phyloP scores from a whole-genome alignment of 352 stramenopile genomes.

The Globisporangium okanoganense region DNA sequence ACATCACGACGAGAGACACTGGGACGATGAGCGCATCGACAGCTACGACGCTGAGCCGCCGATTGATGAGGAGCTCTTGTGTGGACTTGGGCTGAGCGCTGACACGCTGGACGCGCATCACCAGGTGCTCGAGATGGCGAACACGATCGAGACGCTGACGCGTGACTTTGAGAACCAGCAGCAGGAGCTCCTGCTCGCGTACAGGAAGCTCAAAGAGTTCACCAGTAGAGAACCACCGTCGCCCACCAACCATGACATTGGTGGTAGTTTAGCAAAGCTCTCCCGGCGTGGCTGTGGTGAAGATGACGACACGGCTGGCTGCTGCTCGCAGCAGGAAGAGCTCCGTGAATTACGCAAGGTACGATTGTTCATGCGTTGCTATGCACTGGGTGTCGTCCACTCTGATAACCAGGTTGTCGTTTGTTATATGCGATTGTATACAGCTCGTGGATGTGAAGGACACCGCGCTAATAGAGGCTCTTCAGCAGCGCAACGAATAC shows the following conservation, averaged over 20 bases:
- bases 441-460: slow-evolving; percentile 56
- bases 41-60: not conserved
- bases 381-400: not conserved
- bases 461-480: slow-evolving; percentile 42
- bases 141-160: slow-evolving; percentile 56
- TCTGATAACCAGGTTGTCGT: not conserved
- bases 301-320: not conserved
- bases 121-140: slow-evolving; percentile 63
- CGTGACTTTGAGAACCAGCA: slow-evolving; percentile 57
- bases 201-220: slow-evolving; percentile 53
- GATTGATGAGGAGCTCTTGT: not conserved
- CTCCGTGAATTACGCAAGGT: slow-evolving; percentile 35
- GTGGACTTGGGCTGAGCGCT: slow-evolving; percentile 10
- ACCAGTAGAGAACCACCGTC: not conserved
- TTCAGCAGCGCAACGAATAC: slow-evolving; percentile 55
- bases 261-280: not conserved
- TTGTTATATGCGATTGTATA: not conserved
- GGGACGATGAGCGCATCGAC: not conserved
- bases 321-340: slow-evolving; percentile 28
- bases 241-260: not conserved
- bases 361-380: not conserved
- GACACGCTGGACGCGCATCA: slow-evolving; percentile 44
- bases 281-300: not conserved
- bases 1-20: not conserved
- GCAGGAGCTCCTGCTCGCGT: slow-evolving; percentile 43